Conservation (phyloP, 2,329 filamentous ascomycete genomes). For the Onygena corvina region DNA sequence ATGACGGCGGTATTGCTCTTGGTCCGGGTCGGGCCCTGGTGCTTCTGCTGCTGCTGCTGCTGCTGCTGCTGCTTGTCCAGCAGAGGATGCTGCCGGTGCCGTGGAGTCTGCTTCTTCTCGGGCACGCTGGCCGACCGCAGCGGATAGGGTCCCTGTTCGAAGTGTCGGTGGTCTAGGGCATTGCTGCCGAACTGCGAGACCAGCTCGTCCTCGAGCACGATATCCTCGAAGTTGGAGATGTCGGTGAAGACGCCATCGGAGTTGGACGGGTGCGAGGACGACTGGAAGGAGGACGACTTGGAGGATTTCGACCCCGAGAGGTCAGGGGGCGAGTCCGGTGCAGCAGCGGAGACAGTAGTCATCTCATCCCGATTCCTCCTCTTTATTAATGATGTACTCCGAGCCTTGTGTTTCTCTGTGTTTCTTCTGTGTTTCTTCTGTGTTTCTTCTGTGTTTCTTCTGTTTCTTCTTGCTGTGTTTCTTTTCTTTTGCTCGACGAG, state of each 20-base stretch:
- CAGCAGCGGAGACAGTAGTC: slow-evolving; percentile 35
- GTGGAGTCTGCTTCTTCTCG: not conserved
- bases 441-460: no score
- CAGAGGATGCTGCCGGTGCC: no score
- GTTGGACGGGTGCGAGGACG: slow-evolving; percentile 61
- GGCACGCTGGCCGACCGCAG: not conserved
- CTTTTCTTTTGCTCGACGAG: not conserved
- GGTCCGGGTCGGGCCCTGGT: not conserved
- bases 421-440: not conserved
- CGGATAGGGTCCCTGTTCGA: slow-evolving; percentile 19
- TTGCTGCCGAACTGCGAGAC: slow-evolving; percentile 17
- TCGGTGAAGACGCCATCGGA: slow-evolving; percentile 55
- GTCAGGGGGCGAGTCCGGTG: slow-evolving; percentile 59
- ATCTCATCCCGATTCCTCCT: slow-evolving; percentile 25
- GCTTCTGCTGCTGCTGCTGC: not conserved
- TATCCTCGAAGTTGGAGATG: slow-evolving; percentile 81
- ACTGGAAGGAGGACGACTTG: slow-evolving; percentile 79
- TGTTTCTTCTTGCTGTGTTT: no score
- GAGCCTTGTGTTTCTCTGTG: not conserved
- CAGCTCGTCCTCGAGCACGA: slow-evolving; percentile 64
- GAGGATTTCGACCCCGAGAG: slow-evolving; percentile 78
- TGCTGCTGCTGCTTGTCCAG: not conserved
- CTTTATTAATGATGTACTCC: not conserved
- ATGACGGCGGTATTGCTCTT: slow-evolving; percentile 5
- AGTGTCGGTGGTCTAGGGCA: slow-evolving; percentile 19